phyloP scores from a whole-genome alignment of 306 rosid genomes.

The Cucurbita moschata region DNA sequence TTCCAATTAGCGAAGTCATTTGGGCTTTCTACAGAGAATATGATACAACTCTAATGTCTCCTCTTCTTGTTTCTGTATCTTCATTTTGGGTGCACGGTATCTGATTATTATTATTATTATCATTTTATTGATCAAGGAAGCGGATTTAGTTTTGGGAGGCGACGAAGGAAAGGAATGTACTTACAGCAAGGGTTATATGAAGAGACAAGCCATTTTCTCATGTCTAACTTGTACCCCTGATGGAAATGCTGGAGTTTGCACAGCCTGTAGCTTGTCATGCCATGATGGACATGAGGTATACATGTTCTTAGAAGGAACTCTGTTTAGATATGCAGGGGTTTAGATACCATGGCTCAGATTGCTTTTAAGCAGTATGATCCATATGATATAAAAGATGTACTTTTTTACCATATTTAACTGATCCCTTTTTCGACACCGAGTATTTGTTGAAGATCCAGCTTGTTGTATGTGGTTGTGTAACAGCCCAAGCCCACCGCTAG shows the following conservation, averaged over 20 bases:
- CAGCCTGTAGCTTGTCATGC: conserved; percentile 97
- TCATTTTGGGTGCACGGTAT: not conserved
- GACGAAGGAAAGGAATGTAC: conserved; percentile 98
- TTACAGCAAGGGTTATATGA: conserved; percentile 77
- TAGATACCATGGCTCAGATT: not conserved
- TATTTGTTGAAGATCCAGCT: not conserved
- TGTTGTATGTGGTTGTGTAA: not conserved
- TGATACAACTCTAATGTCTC: not conserved
- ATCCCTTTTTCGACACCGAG: not conserved
- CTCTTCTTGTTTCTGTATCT: not conserved
- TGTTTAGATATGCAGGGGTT: not conserved
- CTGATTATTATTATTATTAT: not conserved
- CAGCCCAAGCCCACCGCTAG: too few species aligned
- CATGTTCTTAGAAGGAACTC: not conserved
- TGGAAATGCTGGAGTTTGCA: conserved; percentile 97
- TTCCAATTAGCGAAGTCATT: not conserved
- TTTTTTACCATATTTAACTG: not conserved
- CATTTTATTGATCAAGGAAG: conserved; percentile 35
- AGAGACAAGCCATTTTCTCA: conserved; percentile 94
- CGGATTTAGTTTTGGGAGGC: conserved; percentile 89
- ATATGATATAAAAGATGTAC: not conserved
- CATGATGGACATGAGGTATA: conserved; percentile 95
- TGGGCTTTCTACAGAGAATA: not conserved
- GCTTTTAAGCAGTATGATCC: not conserved
- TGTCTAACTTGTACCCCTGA: conserved; percentile 92